These are phyloP conservation scores for Cladophialophora carrionii DNA, from an alignment of 2,329 filamentous ascomycete species.

Conservation along the genomic window DNA sequence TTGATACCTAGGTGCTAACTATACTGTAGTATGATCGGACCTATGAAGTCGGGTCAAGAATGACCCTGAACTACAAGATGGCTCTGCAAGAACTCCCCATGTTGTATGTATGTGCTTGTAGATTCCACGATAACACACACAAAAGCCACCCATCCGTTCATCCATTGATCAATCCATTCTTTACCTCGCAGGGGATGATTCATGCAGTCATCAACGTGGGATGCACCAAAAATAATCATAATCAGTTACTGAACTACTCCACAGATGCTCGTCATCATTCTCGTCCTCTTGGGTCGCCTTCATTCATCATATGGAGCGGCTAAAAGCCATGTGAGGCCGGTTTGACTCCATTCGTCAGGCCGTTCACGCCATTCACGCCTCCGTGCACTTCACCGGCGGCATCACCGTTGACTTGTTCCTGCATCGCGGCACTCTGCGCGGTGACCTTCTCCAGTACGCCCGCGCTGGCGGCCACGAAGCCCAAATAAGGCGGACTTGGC, in stretches of 20 bases:
- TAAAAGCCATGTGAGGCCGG: slow-evolving; percentile 16
- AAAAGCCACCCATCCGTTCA: neutral
- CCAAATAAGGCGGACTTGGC: slow-evolving; percentile 76
- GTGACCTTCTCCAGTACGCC: slow-evolving; percentile 62
- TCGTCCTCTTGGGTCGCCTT: neutral
- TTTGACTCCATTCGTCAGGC: slow-evolving; percentile 27
- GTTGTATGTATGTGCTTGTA: too few relatives aligned
- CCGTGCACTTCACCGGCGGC: slow-evolving; percentile 47
- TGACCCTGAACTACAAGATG: too few relatives aligned
- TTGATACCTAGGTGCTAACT: too few relatives aligned
- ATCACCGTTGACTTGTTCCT: neutral
- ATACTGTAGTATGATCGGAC: too few relatives aligned
- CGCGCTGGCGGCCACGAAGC: slow-evolving; percentile 78
- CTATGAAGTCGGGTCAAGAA: too few relatives aligned
- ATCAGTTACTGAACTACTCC: too few relatives aligned
- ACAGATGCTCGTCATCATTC: neutral
- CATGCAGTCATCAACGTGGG: neutral
- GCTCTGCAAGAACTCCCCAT: too few relatives aligned
- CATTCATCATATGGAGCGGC: neutral
- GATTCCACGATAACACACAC: too few relatives aligned
- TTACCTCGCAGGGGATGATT: neutral
- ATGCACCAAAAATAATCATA: neutral
- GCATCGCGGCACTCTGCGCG: slow-evolving; percentile 21
- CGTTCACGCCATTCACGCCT: slow-evolving; percentile 63
- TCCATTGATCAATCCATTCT: neutral